phyloP scores from a whole-genome alignment of 2,329 filamentous ascomycete genomes.

The Venturiaceae sp. region DNA sequence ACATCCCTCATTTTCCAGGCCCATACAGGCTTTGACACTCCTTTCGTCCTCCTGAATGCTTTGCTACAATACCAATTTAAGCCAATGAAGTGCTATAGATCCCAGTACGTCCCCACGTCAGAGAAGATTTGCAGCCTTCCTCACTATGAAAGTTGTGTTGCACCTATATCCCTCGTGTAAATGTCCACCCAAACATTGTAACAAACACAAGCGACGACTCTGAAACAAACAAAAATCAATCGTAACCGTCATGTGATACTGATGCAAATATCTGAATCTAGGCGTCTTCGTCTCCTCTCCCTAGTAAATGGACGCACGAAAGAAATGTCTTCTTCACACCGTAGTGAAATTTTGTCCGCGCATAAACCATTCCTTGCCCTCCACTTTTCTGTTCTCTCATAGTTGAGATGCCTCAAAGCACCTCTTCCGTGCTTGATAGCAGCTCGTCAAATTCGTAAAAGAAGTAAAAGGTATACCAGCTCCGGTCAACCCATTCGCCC shows the following conservation, averaged over 20 bases:
- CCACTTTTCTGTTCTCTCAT: background rate
- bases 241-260: slow-evolving; percentile 7
- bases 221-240: background rate
- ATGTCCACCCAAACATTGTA: no score
- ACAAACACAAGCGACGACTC: background rate
- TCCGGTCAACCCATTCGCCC: background rate
- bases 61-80: no score
- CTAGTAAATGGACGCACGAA: background rate
- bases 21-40: no score
- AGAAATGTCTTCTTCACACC: background rate
- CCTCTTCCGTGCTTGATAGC: background rate
- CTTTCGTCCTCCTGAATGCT: no score
- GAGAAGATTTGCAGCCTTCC: no score
- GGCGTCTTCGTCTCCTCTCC: background rate
- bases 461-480: background rate
- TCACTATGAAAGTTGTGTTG: no score
- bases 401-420: background rate
- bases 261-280: slow-evolving; percentile 6
- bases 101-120: no score
- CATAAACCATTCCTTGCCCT: background rate
- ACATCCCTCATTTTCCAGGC: no score
- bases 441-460: background rate
- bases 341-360: background rate
- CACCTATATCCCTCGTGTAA: no score
- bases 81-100: no score